Percentiles rank a stretch among this genome's conserved stretches.
These are phyloP conservation scores for Cryptococcus sp. DNA, from an alignment of 1,284 basidiomycete species.

Conservation along the genomic window DNA sequence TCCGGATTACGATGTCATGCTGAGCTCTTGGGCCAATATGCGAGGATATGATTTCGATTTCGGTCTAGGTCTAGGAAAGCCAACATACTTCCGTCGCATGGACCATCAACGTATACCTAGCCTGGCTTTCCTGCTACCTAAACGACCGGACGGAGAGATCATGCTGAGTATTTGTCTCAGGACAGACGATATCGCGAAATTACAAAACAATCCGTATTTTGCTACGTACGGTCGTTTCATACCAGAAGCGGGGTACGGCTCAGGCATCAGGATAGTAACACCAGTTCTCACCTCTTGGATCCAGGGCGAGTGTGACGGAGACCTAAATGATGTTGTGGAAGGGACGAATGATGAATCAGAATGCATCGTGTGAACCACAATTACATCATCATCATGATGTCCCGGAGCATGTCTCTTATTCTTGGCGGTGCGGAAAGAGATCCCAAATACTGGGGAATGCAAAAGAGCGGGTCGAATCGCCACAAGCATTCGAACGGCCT, in stretches of 20 bases:
- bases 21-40: neutral
- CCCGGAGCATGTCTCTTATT: neutral
- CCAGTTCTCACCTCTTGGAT: neutral
- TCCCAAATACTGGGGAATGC: no score
- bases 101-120: neutral
- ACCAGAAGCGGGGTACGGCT: neutral
- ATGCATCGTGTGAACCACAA: neutral
- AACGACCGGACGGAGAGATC: neutral
- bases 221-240: neutral
- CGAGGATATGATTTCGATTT: neutral
- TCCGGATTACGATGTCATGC: neutral
- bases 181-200: neutral
- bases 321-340: neutral
- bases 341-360: neutral
- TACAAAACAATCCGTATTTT: neutral
- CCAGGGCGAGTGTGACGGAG: neutral
- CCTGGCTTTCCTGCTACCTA: neutral
- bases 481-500: no score
- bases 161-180: neutral
- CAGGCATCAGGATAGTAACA: neutral
- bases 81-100: neutral
- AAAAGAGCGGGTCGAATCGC: no score
- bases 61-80: neutral
- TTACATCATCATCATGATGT: neutral
- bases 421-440: no score